Base-by-base conservation (phyloP, 495 filamentous ascomycete genomes). In the Astrothelium macrocarpum region DNA sequence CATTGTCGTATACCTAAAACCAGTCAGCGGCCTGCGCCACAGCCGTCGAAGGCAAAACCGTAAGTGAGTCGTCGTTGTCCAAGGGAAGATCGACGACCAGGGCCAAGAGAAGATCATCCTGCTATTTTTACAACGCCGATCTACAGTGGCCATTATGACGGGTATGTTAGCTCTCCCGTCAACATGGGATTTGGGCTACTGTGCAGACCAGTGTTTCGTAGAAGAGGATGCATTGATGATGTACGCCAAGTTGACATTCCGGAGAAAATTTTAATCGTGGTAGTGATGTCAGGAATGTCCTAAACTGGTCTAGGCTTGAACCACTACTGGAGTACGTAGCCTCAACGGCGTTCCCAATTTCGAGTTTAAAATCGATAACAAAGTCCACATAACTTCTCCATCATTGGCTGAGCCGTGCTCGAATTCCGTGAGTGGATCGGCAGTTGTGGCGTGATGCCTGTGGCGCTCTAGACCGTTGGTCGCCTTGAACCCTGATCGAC, bases 381-480 rank as follows among this genome's bases (percentile, higher is more conserved):
- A n/a, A n/a, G 9, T 11, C 49, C 25, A 20, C 20, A 9, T 5
- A 25, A 0, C 25, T 9, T 2, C 23, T 56, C 25, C 7, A 20
- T 25, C 49, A 56, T 28, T 56, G 25, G 23, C 11, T 29, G 23
- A 56, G 49, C 12, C 45, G 12, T 29, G 1, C 49, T n/a, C 23
- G 29, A 9, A 25, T 56, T 16, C 49, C 2, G 25, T 29, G 2
- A 26, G 49, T 26, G n/a, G 49, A 49, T 28, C 20, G 9, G 49
- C 25, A 5, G 7, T 29, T 56, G 49, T 56, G 49, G 49, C 49
- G 49, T 49, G 43, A 29, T 16, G 5, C 25, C 49, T 56, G 49
- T 56, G 49, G 49, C 49, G 49, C 49, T 56, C 49, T 29, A 56
- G 49, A 56, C n/a, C 49, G 49, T 56, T 11, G 43, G 10, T 49